Conservation (phyloP, 73 alveolate species). For the Blepharisma japonicum region DNA sequence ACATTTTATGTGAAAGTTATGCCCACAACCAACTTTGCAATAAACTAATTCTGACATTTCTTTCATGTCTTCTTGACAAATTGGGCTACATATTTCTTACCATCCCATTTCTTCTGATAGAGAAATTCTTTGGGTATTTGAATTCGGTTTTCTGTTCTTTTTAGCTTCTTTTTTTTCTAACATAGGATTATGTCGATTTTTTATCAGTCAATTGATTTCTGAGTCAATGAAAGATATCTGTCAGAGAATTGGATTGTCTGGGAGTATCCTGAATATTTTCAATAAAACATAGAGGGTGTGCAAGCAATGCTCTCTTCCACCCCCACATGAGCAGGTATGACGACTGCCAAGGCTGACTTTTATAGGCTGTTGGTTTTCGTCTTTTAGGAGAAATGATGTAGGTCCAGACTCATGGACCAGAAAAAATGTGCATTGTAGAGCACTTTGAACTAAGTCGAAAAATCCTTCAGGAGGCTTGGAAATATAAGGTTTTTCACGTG, state of each 20-base stretch:
- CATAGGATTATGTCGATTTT: conserved; percentile 16
- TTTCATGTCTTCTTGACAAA: conserved; percentile 36
- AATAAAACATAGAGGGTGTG: conserved; percentile 42
- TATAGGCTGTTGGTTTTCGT: not conserved
- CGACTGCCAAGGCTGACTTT: conserved; percentile 24
- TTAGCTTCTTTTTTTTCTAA: conserved; percentile 27
- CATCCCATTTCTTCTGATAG: conserved; percentile 30
- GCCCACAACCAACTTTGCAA: conserved; percentile 50
- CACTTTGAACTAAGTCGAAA: not conserved
- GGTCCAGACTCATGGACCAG: conserved; percentile 24
- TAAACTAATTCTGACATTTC: conserved; percentile 33
- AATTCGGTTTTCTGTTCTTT: conserved; percentile 13
- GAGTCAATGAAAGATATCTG: conserved; percentile 30
- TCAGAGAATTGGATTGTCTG: conserved; percentile 42
- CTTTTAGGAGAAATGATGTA: conserved; percentile 16
- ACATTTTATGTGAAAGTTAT: conserved; percentile 51
- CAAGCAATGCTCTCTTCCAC: conserved; percentile 38
- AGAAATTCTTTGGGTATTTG: conserved; percentile 14
- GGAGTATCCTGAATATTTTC: conserved; percentile 35
- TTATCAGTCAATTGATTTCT: conserved; percentile 33
- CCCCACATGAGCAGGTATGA: conserved; percentile 32
- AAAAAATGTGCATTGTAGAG: not conserved
- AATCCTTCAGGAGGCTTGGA: conserved; percentile 11
- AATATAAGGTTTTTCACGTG: conserved; percentile 12
- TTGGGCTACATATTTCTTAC: conserved; percentile 30